Conservation (phyloP, 495 filamentous ascomycete species). For the Talaromyces adpressus region DNA sequence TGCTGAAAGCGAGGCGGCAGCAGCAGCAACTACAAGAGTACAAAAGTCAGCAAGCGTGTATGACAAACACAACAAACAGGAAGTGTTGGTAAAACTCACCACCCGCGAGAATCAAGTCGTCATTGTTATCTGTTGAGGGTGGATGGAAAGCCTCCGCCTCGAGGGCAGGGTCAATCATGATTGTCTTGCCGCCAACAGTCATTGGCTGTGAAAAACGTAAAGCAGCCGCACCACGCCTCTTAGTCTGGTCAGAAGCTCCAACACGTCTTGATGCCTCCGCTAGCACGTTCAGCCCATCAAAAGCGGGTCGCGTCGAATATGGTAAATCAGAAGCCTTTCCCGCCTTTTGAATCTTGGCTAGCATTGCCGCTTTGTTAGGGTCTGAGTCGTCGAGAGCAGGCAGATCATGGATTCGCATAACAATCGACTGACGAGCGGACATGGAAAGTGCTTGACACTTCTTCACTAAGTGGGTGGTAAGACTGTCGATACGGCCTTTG, state of each 20-base stretch:
- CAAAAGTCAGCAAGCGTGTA: neutral
- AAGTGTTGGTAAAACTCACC: neutral
- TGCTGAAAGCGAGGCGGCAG: slow-evolving; percentile 21
- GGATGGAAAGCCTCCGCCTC: slow-evolving; percentile 37
- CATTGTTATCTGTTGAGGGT: slow-evolving; percentile 11
- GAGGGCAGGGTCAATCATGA: slow-evolving; percentile 40
- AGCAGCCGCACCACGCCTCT: slow-evolving; percentile 25
- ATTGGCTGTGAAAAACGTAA: slow-evolving; percentile 34
- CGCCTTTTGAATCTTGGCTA: slow-evolving; percentile 27
- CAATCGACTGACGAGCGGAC: slow-evolving; percentile 57
- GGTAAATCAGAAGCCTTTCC: slow-evolving; percentile 33
- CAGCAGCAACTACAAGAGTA: neutral
- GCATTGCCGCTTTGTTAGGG: slow-evolving; percentile 28
- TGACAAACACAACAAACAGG: neutral
- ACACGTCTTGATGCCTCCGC: slow-evolving; percentile 77
- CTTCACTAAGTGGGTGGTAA: slow-evolving; percentile 71
- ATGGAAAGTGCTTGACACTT: slow-evolving; percentile 70
- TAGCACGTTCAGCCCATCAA: slow-evolving; percentile 70
- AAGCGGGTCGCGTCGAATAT: slow-evolving; percentile 45
- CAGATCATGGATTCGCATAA: slow-evolving; percentile 50
- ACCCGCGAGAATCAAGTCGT: slow-evolving; percentile 6
- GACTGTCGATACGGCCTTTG: slow-evolving; percentile 74
- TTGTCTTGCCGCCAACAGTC: slow-evolving; percentile 41
- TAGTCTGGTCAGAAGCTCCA: slow-evolving; percentile 39
- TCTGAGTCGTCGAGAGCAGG: slow-evolving; percentile 32